Evolutionary conservation across 306 rosid species (phyloP).

Genomic region (Pachyrhizus erosus): DNA sequence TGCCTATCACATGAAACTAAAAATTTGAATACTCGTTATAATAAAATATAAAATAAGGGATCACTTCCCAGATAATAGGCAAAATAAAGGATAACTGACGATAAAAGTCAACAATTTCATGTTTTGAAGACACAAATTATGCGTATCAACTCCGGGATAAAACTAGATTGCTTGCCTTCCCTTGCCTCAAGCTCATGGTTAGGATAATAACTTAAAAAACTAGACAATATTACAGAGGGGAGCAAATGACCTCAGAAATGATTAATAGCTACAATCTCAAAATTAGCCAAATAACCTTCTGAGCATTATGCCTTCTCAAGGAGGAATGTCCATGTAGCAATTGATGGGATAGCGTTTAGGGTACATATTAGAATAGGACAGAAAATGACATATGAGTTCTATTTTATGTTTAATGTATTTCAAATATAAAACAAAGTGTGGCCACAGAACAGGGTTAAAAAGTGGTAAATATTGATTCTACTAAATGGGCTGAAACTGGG

Average conservation of each 20-base stretch:
- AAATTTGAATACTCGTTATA: constrained; percentile 22
- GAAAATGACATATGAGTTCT: background rate
- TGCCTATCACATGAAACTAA: constrained; percentile 50
- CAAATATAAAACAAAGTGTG: background rate
- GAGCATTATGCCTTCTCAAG: no score
- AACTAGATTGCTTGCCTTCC: background rate
- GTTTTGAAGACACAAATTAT: constrained; percentile 4
- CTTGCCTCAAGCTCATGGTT: background rate
- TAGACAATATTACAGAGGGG: background rate
- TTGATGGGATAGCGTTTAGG: background rate
- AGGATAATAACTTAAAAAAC: background rate
- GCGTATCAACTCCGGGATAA: constrained; percentile 25
- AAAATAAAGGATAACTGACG: background rate
- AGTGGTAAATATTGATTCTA: background rate
- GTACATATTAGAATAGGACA: background rate
- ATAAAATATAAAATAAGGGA: background rate
- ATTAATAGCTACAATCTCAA: background rate
- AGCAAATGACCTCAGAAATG: background rate
- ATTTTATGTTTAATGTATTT: background rate
- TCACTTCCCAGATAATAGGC: background rate
- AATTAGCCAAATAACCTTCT: constrained; percentile 2
- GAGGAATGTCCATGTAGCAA: constrained; percentile 3
- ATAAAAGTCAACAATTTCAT: background rate
- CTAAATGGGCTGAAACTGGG: background rate
- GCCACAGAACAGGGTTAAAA: background rate